Conservation (phyloP, 1,284 basidiomycete genomes). For the Melampsora larici-populina region DNA sequence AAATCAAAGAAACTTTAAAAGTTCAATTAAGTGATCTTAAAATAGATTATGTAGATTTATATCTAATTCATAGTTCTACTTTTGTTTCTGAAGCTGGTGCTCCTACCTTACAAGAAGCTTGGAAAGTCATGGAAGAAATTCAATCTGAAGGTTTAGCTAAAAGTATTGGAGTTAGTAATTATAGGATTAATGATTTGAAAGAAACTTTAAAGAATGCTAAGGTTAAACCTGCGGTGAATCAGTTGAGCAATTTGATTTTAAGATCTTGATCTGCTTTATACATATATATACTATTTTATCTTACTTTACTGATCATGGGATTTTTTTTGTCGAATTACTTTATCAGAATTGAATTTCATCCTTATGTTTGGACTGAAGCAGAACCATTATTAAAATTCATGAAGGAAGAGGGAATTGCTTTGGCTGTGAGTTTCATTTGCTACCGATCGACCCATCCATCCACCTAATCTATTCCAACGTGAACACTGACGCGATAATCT, state of each 20-base stretch:
- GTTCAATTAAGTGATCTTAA: slow-evolving; percentile 25
- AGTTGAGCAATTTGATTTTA: slow-evolving; percentile 16
- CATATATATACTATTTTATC: background rate
- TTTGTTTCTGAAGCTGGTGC: slow-evolving; percentile 4
- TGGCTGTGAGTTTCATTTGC: slow-evolving; percentile 8
- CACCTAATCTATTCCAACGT: background rate
- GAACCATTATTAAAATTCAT: slow-evolving; percentile 29
- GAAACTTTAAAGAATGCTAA: slow-evolving; percentile 31
- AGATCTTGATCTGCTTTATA: background rate
- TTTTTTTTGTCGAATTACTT: background rate
- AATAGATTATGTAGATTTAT: slow-evolving; percentile 37
- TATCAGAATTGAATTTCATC: slow-evolving; percentile 40
- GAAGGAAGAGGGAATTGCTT: slow-evolving; percentile 14
- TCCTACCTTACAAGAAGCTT: slow-evolving; percentile 27
- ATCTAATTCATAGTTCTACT: slow-evolving; percentile 24
- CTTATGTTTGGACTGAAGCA: slow-evolving; percentile 39
- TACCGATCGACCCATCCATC: background rate
- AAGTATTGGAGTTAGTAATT: slow-evolving; percentile 39
- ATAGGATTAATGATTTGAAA: slow-evolving; percentile 23
- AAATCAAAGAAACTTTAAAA: slow-evolving; percentile 16
- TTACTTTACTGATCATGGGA: background rate
- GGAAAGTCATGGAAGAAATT: slow-evolving; percentile 32
- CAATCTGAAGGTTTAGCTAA: slow-evolving; percentile 24
- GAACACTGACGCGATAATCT: background rate
- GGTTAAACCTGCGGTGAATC: slow-evolving; percentile 26